A percentile compares a stretch with the other conserved stretches of the same genome.
Conservation (phyloP, 495 filamentous ascomycete species). For the Letharia lupina region DNA sequence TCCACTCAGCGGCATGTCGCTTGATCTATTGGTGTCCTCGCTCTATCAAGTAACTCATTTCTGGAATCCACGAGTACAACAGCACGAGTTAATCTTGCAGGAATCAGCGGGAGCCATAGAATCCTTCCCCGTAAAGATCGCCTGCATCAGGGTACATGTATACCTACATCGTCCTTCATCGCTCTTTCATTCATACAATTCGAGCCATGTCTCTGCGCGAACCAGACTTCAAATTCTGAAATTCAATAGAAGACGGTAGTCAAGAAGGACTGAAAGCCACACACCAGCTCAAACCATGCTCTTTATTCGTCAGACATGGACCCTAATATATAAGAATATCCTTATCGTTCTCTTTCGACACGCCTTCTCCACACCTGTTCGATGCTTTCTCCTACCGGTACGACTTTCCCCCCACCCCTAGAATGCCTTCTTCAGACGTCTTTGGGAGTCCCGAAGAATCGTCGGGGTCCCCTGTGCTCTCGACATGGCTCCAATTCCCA, state of each 20-base stretch:
- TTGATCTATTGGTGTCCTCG: too few relatives aligned
- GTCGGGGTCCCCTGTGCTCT: not conserved
- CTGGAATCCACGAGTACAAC: too few relatives aligned
- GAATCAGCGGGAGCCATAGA: too few relatives aligned
- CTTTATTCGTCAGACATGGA: slow-evolving; percentile 60
- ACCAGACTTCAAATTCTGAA: not conserved
- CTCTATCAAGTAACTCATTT: too few relatives aligned
- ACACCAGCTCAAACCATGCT: slow-evolving; percentile 34
- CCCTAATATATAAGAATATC: slow-evolving; percentile 65
- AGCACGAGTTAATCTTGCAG: too few relatives aligned
- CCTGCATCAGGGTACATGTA: not conserved
- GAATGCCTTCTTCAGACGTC: not conserved
- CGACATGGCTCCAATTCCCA: not conserved
- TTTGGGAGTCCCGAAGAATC: not conserved
- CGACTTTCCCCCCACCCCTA: not conserved
- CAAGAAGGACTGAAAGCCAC: not conserved
- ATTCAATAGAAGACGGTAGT: not conserved
- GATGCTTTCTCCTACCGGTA: slow-evolving; percentile 58
- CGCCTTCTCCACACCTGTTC: slow-evolving; percentile 50
- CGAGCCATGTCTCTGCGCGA: not conserved
- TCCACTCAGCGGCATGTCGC: too few relatives aligned
- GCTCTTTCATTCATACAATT: not conserved
- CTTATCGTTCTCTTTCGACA: slow-evolving; percentile 60
- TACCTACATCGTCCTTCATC: not conserved
- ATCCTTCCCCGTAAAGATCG: not conserved